Conservation (phyloP, 1,139 yeast species). For the Lodderomyces metapsilosis region DNA sequence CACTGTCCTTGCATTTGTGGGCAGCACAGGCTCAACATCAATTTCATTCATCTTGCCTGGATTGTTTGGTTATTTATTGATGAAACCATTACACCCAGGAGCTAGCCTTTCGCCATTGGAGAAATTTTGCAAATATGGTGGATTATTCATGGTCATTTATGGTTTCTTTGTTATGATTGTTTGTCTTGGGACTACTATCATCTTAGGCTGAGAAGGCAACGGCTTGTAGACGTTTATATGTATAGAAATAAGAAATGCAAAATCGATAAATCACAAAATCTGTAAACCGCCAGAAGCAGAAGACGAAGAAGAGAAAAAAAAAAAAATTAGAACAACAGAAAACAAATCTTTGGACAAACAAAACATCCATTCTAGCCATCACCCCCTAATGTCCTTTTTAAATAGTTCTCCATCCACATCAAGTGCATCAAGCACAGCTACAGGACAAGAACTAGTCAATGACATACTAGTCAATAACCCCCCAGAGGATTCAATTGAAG, state of each 20-base stretch:
- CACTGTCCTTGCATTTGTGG: conserved; percentile 85
- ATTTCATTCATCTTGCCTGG: conserved; percentile 94
- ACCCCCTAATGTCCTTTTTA: conserved; percentile 29
- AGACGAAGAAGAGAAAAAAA: conserved; percentile 1
- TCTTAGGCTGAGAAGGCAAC: conserved; percentile 25
- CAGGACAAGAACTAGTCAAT: conserved; percentile 69
- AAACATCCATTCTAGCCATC: not conserved
- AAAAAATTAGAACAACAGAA: conserved; percentile 1
- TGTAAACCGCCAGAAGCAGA: no score
- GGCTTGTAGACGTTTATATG: not conserved
- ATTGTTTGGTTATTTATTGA: conserved; percentile 73
- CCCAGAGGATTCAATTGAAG: conserved; percentile 92
- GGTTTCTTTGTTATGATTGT: conserved; percentile 77
- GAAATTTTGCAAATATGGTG: conserved; percentile 51
- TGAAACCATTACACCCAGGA: conserved; percentile 37
- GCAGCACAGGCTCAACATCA: conserved; percentile 93
- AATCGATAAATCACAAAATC: conserved; percentile 2
- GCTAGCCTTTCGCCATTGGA: conserved; percentile 37
- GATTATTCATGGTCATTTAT: conserved; percentile 65
- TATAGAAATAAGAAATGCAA: not conserved
- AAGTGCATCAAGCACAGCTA: conserved; percentile 37
- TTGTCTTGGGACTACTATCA: conserved; percentile 72
- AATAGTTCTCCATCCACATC: conserved; percentile 19
- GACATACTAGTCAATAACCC: conserved; percentile 80
- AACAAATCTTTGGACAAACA: no score